Base-by-base conservation (phyloP, 2,329 filamentous ascomycete genomes). In the Phialemoniopsis sp. region DNA sequence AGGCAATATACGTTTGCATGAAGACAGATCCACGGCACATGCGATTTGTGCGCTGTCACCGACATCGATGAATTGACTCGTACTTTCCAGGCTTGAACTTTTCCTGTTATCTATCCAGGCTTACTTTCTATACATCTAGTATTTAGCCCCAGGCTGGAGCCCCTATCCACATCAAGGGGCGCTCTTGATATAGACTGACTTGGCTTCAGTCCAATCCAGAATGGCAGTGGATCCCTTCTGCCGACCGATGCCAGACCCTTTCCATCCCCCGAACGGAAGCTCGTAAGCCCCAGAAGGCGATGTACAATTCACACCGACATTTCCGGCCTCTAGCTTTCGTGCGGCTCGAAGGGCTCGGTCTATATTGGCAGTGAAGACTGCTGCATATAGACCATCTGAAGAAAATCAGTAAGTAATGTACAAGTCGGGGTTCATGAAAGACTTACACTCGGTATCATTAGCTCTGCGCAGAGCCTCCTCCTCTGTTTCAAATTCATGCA, bases 241-340 rank as follows among this genome's bases (percentile, higher is more conserved):
- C 14, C 72, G 55, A 0, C 75, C 74, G 53, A 78, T 77, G 4
- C 77, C 77, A 53, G 67, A 73, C 61, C 78, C 72, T 60, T 82
- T 82, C 6, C 80, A 72, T 34, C 75, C 75, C 14, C 56, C 55
- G 41, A 48, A 47, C 2, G 46, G 46, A 12, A 47, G n/a, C 32
- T 8, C 37, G 37, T 21, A 36, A 32, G 15, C 44, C 42, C 8
- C 34, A 42, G 14, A 45, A 40, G 40, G 42, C 39, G 15, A 32
- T n/a, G n/a, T 38, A 30, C 44, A 36, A 45, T 68, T 68, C 46
- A 68, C 61, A 64, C 65, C 67, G 16, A 68, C 65, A 62, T 63
- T 67, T 32, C 77, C 77, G 7, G 75, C 70, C 55, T 80, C 73
- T 19, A 81, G 70, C 14, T 68, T 73, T 46, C 67, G 70, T 29